A percentile compares a stretch with the other conserved stretches of the same genome.
Evolutionary conservation across 1,284 basidiomycete species (phyloP).

Genomic region (Hemileia vastatrix): DNA sequence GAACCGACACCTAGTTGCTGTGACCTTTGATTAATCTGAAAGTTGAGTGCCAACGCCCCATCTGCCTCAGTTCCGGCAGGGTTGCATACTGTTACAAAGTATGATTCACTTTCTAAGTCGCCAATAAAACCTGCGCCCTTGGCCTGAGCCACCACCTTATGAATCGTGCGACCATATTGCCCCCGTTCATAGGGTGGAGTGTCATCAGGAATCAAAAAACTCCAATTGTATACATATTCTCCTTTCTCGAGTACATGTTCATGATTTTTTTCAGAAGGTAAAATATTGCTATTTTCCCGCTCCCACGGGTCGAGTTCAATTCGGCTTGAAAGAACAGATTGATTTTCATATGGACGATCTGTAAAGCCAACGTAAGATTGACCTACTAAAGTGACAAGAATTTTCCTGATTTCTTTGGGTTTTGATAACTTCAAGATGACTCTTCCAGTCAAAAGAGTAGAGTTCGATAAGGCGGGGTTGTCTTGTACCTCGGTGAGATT

Average conservation of each 20-base stretch:
- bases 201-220: conserved; percentile 11
- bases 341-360: conserved; percentile 15
- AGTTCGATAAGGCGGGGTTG: too few species aligned
- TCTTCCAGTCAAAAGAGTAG: conserved; percentile 5
- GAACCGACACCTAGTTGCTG: conserved; percentile 12
- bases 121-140: conserved; percentile 4
- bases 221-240: conserved; percentile 8
- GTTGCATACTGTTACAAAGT: conserved; percentile 11
- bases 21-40: conserved; percentile 2
- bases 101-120: conserved; percentile 14
- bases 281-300: background rate
- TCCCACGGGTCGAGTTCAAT: conserved; percentile 7
- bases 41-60: conserved; percentile 2
- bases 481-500: too few species aligned
- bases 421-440: conserved; percentile 10
- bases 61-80: conserved; percentile 1
- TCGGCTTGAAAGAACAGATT: conserved; percentile 7
- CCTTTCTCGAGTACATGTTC: conserved; percentile 11
- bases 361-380: conserved; percentile 18
- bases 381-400: conserved; percentile 8
- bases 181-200: conserved; percentile 12
- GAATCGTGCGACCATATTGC: conserved; percentile 12
- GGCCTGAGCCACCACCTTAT: conserved; percentile 11
- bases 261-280: conserved; percentile 4
- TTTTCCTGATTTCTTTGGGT: conserved; percentile 12